A percentile compares a stretch with the other conserved stretches of the same genome.
Conservation (phyloP, 768 basidiomycete species). For the Boletus tylopilopsis region DNA sequence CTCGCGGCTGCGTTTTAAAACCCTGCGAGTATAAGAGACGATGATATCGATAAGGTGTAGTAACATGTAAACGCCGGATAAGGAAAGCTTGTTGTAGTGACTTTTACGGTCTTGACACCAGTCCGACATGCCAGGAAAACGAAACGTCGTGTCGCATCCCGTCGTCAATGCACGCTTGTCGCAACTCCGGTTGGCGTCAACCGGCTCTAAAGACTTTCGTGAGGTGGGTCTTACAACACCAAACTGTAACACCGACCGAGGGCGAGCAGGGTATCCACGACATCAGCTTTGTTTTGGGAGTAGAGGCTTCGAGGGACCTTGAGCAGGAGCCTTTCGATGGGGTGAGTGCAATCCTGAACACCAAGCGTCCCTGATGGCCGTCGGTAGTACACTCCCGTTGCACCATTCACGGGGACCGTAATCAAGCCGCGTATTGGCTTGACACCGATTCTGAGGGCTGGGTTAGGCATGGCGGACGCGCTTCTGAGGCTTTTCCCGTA, state of each 20-base stretch:
- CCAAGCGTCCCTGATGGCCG: not conserved
- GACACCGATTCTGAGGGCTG: conserved; percentile 90
- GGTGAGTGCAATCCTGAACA: conserved; percentile 40
- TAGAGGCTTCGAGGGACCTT: conserved; percentile 73
- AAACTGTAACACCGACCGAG: conserved; percentile 1
- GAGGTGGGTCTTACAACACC: conserved; percentile 45
- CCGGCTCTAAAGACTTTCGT: conserved; percentile 71
- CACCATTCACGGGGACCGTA: conserved; percentile 67
- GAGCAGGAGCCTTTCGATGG: conserved; percentile 61
- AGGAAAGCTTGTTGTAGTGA: not conserved
- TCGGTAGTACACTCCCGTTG: conserved; percentile 71
- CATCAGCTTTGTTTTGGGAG: conserved; percentile 74
- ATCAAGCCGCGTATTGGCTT: conserved; percentile 81
- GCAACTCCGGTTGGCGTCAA: conserved; percentile 58
- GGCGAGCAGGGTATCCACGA: conserved; percentile 61
- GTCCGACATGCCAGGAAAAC: conserved; percentile 33
- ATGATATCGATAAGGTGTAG: conserved; percentile 26
- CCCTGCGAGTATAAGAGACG: conserved; percentile 93
- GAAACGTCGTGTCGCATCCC: conserved; percentile 65
- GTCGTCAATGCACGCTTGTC: conserved; percentile 71
- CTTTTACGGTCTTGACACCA: too few relatives aligned
- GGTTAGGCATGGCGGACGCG: conserved; percentile 90
- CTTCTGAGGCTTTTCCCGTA: conserved; percentile 83
- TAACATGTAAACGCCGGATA: not conserved
- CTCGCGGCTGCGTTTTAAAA: conserved; percentile 60